A percentile compares a stretch with the other conserved stretches of the same genome.
These are phyloP conservation scores for Dictyostelium firmibasis DNA, from an alignment of 78 protist genomes.

Conservation along the genomic window DNA sequence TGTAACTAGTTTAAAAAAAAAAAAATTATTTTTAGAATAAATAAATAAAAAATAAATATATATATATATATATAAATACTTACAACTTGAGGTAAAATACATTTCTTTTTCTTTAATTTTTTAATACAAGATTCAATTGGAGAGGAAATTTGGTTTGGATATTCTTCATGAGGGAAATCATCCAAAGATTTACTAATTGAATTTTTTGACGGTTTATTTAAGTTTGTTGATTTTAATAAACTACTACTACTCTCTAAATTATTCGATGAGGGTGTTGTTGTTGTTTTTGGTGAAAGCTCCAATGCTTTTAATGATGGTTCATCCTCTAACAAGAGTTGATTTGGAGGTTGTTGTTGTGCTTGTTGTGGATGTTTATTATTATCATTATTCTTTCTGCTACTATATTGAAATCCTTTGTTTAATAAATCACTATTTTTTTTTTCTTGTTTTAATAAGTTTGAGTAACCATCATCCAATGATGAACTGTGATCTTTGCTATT, in stretches of 20 bases:
- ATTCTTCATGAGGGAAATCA: not conserved
- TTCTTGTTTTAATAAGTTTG: not conserved
- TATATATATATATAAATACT: not conserved
- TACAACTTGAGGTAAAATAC: conserved; percentile 75
- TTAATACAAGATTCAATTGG: conserved; percentile 19
- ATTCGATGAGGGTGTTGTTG: not conserved
- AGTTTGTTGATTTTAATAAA: not conserved
- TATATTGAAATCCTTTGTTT: not conserved
- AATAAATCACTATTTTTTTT: not conserved
- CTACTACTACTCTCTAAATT: not conserved
- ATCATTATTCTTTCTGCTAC: no score
- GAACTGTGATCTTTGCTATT: not conserved
- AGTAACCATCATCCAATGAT: not conserved
- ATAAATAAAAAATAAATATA: not conserved
- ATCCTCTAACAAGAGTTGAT: not conserved
- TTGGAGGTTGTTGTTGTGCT: not conserved
- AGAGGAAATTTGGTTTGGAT: not conserved
- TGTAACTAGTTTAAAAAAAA: conserved; percentile 33
- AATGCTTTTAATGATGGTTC: not conserved
- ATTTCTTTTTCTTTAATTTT: conserved; percentile 33
- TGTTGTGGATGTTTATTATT: not conserved
- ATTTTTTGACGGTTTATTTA: not conserved
- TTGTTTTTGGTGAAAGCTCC: not conserved
- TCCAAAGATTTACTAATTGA: not conserved
- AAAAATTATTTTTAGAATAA: not conserved